These are phyloP conservation scores for Aspergillus saccharolyticus DNA, from an alignment of 495 filamentous ascomycete genomes.

Conservation along the genomic window DNA sequence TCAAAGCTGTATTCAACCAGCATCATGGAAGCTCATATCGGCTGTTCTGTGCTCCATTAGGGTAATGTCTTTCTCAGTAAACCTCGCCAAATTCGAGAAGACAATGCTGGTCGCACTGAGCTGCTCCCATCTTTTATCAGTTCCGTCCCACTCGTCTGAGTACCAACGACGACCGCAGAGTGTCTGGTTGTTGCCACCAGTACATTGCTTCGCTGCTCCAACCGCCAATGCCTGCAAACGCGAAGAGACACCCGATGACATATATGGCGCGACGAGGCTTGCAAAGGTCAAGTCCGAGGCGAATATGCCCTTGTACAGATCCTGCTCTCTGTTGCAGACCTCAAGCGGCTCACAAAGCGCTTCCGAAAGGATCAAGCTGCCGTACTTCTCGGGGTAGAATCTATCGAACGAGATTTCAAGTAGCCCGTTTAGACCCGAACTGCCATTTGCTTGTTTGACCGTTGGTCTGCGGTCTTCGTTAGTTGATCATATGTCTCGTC, in stretches of 20 bases:
- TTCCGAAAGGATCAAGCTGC: constrained; percentile 55
- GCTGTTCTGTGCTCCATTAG: too few relatives aligned
- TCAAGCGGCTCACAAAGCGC: constrained; percentile 59
- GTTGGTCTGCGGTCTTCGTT: constrained; percentile 31
- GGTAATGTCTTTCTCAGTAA: constrained; percentile 27
- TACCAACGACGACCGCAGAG: constrained; percentile 51
- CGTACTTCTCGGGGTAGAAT: constrained; percentile 53
- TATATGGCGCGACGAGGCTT: constrained; percentile 62
- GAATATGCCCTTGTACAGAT: constrained; percentile 70
- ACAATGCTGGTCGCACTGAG: constrained; percentile 58
- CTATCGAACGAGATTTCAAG: constrained; percentile 40
- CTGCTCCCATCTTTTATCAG: constrained; percentile 48
- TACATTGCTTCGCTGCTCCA: constrained; percentile 59
- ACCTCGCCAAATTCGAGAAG: constrained; percentile 43
- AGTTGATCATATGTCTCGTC: constrained; percentile 5
- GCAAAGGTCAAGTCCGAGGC: constrained; percentile 63
- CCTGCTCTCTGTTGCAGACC: constrained; percentile 65
- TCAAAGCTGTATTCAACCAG: too few relatives aligned
- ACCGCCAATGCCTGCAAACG: constrained; percentile 50
- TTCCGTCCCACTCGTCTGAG: constrained; percentile 39
- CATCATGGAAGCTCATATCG: too few relatives aligned
- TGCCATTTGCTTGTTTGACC: constrained; percentile 48
- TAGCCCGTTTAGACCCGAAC: constrained; percentile 49
- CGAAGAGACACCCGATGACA: constrained; percentile 48
- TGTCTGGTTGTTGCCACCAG: constrained; percentile 43